Percentiles rank a stretch among this genome's conserved stretches.
phyloP scores from a whole-genome alignment of 768 basidiomycete species.

The Hericium rajendrae region DNA sequence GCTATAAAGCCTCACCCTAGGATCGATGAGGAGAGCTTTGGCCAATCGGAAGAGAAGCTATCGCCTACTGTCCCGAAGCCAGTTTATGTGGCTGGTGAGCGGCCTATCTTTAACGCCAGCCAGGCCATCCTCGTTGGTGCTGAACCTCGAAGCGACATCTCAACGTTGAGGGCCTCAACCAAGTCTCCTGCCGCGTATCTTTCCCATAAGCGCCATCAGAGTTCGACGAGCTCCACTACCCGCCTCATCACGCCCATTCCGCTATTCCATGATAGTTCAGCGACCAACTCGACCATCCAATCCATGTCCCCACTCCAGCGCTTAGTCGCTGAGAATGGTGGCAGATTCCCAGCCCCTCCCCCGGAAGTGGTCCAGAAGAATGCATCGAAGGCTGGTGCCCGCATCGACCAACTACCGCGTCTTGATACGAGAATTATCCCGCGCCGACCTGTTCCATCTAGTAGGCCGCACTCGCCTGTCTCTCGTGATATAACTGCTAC shows the following conservation, averaged over 20 bases:
- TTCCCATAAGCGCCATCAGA: constrained; percentile 4
- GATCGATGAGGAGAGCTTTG: constrained; percentile 17
- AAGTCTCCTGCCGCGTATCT: background rate
- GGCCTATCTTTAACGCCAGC: background rate
- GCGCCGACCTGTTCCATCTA: too few relatives aligned
- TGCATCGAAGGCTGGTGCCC: constrained; percentile 4
- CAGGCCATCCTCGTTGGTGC: constrained; percentile 1
- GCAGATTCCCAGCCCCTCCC: constrained; percentile 3
- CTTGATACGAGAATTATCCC: background rate
- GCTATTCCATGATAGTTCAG: background rate
- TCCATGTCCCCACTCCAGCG: constrained; percentile 6
- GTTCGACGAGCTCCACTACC: constrained; percentile 10
- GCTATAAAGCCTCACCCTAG: constrained; percentile 29
- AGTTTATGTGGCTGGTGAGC: constrained; percentile 4
- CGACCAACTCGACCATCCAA: too few relatives aligned
- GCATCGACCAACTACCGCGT: background rate
- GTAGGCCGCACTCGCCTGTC: background rate
- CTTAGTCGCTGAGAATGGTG: constrained; percentile 8
- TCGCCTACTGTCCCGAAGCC: constrained; percentile 9
- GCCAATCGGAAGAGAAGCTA: background rate
- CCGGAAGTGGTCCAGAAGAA: constrained; percentile 11
- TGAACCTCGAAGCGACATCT: too few relatives aligned
- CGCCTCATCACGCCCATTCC: constrained; percentile 7
- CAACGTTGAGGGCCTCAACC: too few relatives aligned
- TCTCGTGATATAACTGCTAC: background rate